Base-by-base conservation (phyloP, 2,329 filamentous ascomycete genomes). In the Fusarium domesticum region DNA sequence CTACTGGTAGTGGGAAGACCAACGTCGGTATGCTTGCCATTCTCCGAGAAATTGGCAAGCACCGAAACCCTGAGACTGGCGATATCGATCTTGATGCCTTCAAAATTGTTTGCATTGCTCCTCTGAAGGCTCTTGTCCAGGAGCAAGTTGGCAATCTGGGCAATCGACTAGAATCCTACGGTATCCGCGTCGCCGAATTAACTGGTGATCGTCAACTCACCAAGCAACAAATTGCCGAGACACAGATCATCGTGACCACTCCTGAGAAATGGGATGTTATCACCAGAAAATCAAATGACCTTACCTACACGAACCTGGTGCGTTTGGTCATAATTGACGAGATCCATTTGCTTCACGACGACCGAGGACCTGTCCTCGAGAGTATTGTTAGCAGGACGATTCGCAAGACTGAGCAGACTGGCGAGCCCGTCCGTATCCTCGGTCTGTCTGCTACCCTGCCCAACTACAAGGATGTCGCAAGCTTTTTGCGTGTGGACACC, bases 241-340 rank as follows among this genome's bases (percentile, higher is more conserved):
- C 93, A 1, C 92, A 98, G 66, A 85, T 98, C 57, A 98, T 98
- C 58, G 91, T 98, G 47, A 98, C 93, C 1, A 98, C 93, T 0
- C 93, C 93, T 16, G 93, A 98, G 69, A 98, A 98, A 71, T 98
- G 90, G 87, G 93, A 98, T 69, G 92, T 98, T 56, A 96, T 98
- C 58, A 98, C 95, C 6, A 83, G 95, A 69, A 98, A 98, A 69
- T 91, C 92, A 6, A 96, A 92, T 2, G 95, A 98, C 64, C 81
- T 93, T 42, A 95, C 90, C 59, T 98, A 98, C 69, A 98, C 91
- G 14, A 95, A 95, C 59, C 80, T 98, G n/a, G 93, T 98, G 18
- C 85, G 92, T 31, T 78, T 98, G 10, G 85, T 98, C 45, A 91
- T 96, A 64, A 97, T 98, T 49, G 93, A 98, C 60, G 93, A 98